Evolutionary conservation across 371 early-diverging fungal species (phyloP), one percentile per base, ranked within the genome.

Genomic region (Chytridium lagenaria): DNA sequence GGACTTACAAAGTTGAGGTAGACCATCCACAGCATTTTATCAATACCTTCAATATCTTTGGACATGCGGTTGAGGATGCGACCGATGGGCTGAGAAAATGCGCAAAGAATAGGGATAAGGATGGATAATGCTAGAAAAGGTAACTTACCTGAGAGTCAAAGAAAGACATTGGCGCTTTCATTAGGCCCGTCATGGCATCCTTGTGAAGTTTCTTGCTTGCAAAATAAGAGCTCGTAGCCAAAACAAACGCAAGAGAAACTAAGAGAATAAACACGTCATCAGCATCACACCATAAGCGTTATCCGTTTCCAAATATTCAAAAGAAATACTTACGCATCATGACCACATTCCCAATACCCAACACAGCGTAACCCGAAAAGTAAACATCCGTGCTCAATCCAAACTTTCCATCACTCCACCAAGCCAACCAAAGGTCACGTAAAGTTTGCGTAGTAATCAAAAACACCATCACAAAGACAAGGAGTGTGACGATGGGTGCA

Each of bases 101-200:
- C n/a, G n/a, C n/a, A n/a, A n/a, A n/a, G n/a, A n/a, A n/a, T n/a
- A n/a, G n/a, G n/a, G n/a, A n/a, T n/a, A n/a, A n/a, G n/a, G n/a
- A n/a, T n/a, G n/a, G n/a, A n/a, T n/a, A n/a, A n/a, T n/a, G n/a
- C n/a, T n/a, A n/a, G n/a, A n/a, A n/a, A n/a, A n/a, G n/a, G n/a
- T n/a, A n/a, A n/a, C n/a, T n/a, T n/a, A n/a, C n/a, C n/a, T n/a
- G n/a, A n/a, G n/a, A n/a, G n/a, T 90, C 89, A 80, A 91, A 94
- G 77, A 94, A 94, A 0, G 89, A 83, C 50, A 92, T 84, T 16
- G 91, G 92, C 0, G 94, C 89, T 19, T 87, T 84, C 44, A 93
- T 74, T 15, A 93, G 85, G 55, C 86, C 31, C 94, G 19, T 93
- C 16, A 55, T 5, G 26, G 55, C 55, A 7, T 28, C 55, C 7